Evolutionary conservation across 2,329 filamentous ascomycete genomes (phyloP).

Genomic region (Colletotrichum sp.): DNA sequence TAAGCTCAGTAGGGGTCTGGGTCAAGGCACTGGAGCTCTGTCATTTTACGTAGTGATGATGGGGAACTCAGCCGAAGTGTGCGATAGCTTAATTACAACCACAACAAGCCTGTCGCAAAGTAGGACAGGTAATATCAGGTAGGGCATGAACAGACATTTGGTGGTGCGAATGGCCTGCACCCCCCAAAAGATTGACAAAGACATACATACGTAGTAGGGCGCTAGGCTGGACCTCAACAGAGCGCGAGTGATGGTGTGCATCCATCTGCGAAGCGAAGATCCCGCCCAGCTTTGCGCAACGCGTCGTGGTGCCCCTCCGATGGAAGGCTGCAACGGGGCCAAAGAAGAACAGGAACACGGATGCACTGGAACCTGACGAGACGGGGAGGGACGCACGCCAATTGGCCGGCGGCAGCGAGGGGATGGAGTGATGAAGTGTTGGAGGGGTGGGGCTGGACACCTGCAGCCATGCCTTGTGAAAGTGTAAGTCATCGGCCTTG

Average conservation of each 20-base stretch:
- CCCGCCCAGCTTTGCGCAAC: neutral
- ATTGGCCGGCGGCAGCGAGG: slow-evolving; percentile 4
- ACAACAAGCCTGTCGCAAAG: neutral
- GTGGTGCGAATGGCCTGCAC: neutral
- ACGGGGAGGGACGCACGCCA: neutral
- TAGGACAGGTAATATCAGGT: neutral
- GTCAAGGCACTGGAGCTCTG: neutral
- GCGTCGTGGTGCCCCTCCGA: neutral
- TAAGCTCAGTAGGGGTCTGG: neutral
- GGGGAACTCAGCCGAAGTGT: neutral
- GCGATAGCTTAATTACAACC: neutral
- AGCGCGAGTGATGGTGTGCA: neutral
- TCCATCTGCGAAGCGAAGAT: neutral
- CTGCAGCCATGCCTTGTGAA: slow-evolving; percentile 10
- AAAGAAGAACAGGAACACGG: neutral
- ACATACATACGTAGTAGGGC: neutral
- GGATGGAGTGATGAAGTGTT: neutral
- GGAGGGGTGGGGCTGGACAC: neutral
- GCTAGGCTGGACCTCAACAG: neutral
- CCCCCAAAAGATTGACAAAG: neutral
- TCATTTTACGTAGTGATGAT: neutral
- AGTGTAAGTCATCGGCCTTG: slow-evolving; percentile 7
- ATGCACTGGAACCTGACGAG: slow-evolving; percentile 6
- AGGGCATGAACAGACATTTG: neutral
- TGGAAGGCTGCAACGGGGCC: neutral